Evolutionary conservation across 1,284 basidiomycete species (phyloP), one percentile per base, ranked within the genome.

Genomic region (Trichosporon sp.): DNA sequence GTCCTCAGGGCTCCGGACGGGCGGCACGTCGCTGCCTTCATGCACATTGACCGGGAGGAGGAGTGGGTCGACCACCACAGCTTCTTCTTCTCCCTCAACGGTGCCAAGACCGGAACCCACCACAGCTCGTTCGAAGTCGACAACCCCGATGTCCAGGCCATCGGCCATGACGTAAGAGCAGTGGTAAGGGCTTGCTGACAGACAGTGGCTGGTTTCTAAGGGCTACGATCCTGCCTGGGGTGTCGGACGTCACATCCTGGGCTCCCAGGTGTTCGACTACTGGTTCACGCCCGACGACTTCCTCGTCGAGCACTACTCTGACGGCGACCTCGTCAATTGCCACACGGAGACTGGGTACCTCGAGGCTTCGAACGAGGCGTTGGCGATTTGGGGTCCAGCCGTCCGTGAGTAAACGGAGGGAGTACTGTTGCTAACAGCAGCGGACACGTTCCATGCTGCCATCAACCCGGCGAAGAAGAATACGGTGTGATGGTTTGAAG

Each of bases 261-360:
- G 75, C 32, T 73, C 72, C 9, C 75, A 75, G 56, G 70, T 75
- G n/a, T 75, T 75, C 58, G 75, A 75, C 31, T 75, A 75, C 64
- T 74, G 73, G 73, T 73, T 68, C 62, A 71, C 62, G 58, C 72
- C 71, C 12, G 73, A 74, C 64, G 68, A 68, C 18, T 75, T 75
- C 62, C 71, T 74, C 66, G 68, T 75, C 34, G 74, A 75, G 68
- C 74, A 75, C 64, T 75, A 75, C 62, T 68, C 72, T 2, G 74
- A 75, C 32, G 74, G 74, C 12, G 74, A 75, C 34, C 72, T 68
- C 18, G 74, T 75, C 63, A 74, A 75, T 62, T 70, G 70, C 44
- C 62, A 71, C 42, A 66, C 47, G 11, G 64, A 65, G 64, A 70
- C 66, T 0, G 58, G 64, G 18, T 35, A 27, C 18, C 47, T 68